These are phyloP conservation scores for Pythium volutum DNA, from an alignment of 352 stramenopile genomes.

Conservation along the genomic window DNA sequence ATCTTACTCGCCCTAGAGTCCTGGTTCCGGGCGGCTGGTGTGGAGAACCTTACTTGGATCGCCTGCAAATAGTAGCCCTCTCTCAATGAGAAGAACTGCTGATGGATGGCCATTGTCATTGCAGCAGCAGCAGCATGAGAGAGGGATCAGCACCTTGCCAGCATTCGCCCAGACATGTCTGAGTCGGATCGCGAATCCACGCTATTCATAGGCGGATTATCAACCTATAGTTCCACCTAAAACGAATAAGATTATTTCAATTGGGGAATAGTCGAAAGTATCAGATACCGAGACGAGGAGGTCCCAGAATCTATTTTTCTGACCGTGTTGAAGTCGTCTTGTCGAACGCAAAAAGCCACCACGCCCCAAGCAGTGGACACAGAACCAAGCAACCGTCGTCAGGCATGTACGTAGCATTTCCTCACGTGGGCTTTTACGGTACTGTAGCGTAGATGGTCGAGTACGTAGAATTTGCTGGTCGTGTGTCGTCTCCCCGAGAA, in stretches of 20 bases:
- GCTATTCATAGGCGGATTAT: constrained; percentile 28
- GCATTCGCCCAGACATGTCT: constrained; percentile 14
- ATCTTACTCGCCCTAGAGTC: constrained; percentile 25
- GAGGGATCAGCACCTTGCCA: constrained; percentile 8
- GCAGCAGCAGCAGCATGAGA: neutral
- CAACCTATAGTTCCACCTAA: constrained; percentile 3
- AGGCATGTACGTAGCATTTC: constrained; percentile 2
- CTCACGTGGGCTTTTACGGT: neutral
- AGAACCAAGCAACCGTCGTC: neutral
- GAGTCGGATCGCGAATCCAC: constrained; percentile 20
- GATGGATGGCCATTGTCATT: constrained; percentile 1
- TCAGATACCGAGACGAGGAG: constrained; percentile 17
- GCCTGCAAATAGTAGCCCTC: constrained; percentile 23
- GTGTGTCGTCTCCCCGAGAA: neutral
- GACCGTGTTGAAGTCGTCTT: constrained; percentile 14
- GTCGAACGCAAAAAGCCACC: neutral
- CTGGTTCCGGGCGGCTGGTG: constrained; percentile 18
- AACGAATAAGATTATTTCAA: constrained; percentile 19
- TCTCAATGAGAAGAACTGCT: neutral
- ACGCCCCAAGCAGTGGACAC: too few relatives aligned
- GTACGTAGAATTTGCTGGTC: constrained; percentile 10
- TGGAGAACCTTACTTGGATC: neutral
- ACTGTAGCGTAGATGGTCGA: neutral
- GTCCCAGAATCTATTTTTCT: constrained; percentile 11
- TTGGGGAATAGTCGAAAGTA: constrained; percentile 13